Conservation (phyloP, 345 rosid genomes). For the Eutrema heterophyllum region DNA sequence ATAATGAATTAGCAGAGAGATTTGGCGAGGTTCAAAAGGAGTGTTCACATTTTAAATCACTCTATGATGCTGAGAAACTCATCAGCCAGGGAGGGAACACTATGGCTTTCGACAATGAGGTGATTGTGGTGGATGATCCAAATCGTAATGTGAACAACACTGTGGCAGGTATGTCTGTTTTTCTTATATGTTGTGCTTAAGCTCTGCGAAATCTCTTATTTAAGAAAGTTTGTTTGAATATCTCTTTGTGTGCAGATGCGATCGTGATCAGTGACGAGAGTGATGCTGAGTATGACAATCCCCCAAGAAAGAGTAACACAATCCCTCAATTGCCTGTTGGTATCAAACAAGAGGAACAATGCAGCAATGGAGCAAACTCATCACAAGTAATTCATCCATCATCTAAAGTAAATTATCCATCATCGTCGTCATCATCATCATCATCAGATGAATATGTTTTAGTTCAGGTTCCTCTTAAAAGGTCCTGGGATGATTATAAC, state of each 20-base stretch:
- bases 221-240: neutral
- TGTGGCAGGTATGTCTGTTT: neutral
- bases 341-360: neutral
- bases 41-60: neutral
- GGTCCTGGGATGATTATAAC: neutral
- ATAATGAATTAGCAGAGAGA: neutral
- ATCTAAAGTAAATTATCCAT: neutral
- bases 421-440: neutral
- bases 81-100: neutral
- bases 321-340: neutral
- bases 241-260: conserved; percentile 1
- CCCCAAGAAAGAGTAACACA: neutral
- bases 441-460: neutral
- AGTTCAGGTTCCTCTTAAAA: neutral
- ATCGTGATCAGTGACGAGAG: conserved; percentile 15
- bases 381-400: neutral
- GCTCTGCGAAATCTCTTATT: neutral
- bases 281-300: neutral
- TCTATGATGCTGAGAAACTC: neutral
- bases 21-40: neutral
- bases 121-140: neutral
- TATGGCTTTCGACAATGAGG: neutral
- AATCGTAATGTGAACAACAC: neutral
- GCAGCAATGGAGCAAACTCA: neutral
- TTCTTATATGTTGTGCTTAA: neutral